Base-by-base conservation (phyloP, 345 rosid genomes). In the Eucalyptus virginea region DNA sequence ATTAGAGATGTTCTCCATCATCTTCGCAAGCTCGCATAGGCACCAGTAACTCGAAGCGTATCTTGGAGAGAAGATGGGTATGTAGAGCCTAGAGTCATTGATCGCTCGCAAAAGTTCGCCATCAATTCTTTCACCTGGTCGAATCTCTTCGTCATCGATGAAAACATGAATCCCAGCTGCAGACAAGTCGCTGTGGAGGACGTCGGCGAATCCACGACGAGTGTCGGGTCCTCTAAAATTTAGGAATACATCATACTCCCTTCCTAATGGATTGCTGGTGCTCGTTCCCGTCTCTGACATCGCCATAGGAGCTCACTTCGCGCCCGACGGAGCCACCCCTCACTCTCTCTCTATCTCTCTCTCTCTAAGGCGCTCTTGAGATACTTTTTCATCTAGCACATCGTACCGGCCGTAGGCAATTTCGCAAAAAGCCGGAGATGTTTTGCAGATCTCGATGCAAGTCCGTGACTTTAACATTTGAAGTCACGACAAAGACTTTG, bases 151-250 rank as follows among this genome's bases (percentile, higher is more conserved):
- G 11, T 32, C 0, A 32, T 67, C 23, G 2, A 32, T 8, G 23
- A 67, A 67, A 8, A 67, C 80, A 5, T 8, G 80, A 67, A 67
- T 67, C 12, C 23, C 12, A 0, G 40, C 40, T 4, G 3, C 42
- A 0, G 0, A 2, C 6, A 67, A 67, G 23, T 0, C 80, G 1
- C 0, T 1, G 23, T 67, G 3, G 40, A 67, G 80, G 80, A 0
- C 0, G 11, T 32, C 11, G 12, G 80, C 10, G 2, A 67, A 67
- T 32, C 23, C 40, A 4, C 11, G 6, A 3, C 80, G 42, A 16
- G 12, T 67, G 0, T 67, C 42, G 11, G 42, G 2, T 9, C 80
- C 80, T 67, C 80, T 67, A 9, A 67, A 67, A 67, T 6, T 67
- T 0, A 67, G 6, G 40, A 67, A 32, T 0, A 67, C 80, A 1